Base-by-base conservation (phyloP, 441 rosid genomes). In the Populus hybrid region DNA sequence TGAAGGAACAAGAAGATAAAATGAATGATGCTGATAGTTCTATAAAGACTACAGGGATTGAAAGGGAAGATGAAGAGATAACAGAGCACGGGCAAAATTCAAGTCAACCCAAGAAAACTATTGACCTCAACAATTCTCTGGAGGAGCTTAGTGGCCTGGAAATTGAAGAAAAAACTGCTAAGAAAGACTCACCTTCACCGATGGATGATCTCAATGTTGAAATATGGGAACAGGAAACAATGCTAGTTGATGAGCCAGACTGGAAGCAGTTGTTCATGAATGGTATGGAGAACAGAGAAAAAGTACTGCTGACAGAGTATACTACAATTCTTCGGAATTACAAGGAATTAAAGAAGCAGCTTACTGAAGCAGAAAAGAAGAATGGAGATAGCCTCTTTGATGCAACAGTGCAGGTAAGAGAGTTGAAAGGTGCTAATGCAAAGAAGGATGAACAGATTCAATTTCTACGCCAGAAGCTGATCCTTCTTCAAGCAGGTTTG, bases 271-370 rank as follows among this genome's bases (percentile, higher is more conserved):
- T 94, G 81, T 88, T 86, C 75, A 64, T 79, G 71, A 84, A 86
- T 78, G 93, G 94, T 10, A 76, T 90, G 78, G 91, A 86, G 70
- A 87, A 90, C 24, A 89, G 89, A 87, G 97, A 93, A 82, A 89
- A 88, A 76, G 75, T 77, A 80, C 78, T 91, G 38, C 76, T 92
- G 69, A 72, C 71, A 0, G 93, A 94, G 73, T 92, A 96, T 85
- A 93, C 97, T 0, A 72, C 86, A 16, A 81, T 88, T 69, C 92
- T 94, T 72, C 84, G 92, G 10, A 94, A 86, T 83, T 96, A 74
- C 26, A 93, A 89, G 87, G 95, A 96, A 75, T 74, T 83, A 46
- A 93, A 90, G 88, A 89, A 87, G 88, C 82, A 79, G 89, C 86
- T 90, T 18, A 53, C 50, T 2, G 92, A 89, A 66, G 69, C 78